These are phyloP conservation scores for Fusarium secorum DNA, from an alignment of 2,329 filamentous ascomycete species.

Conservation along the genomic window DNA sequence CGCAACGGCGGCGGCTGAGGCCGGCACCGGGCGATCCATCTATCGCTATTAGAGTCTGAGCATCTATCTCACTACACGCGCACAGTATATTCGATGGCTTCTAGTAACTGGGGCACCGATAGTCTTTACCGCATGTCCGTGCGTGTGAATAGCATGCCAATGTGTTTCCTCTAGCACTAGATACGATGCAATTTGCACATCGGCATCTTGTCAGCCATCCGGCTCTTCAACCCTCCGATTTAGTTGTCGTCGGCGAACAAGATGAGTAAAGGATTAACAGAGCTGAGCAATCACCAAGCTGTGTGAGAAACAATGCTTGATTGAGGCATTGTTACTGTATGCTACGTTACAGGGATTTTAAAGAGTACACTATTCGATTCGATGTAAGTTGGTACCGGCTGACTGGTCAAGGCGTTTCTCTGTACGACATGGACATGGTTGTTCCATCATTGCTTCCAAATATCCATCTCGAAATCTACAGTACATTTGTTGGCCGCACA, in stretches of 20 bases:
- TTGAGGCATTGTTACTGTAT: neutral
- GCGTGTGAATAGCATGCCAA: neutral
- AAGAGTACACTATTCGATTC: neutral
- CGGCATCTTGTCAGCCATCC: neutral
- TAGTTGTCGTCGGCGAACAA: neutral
- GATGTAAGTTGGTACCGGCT: neutral
- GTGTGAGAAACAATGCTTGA: neutral
- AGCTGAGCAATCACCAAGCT: neutral
- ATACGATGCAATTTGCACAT: neutral
- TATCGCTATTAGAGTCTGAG: conserved; percentile 1
- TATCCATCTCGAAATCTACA: neutral
- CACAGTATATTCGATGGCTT: neutral
- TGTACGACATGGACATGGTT: neutral
- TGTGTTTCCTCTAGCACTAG: neutral
- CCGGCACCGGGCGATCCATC: conserved; percentile 23
- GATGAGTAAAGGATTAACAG: neutral
- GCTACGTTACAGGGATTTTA: conserved; percentile 24
- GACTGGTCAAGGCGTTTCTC: neutral
- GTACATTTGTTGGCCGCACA: neutral
- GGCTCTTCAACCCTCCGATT: neutral
- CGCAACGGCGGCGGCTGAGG: conserved; percentile 28
- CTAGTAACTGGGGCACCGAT: neutral
- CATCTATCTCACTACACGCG: conserved; percentile 3
- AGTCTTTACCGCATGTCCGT: neutral
- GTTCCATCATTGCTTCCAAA: conserved; percentile 14